Conservation (phyloP, 2,329 filamentous ascomycete genomes). For the Fusarium verrucosum region DNA sequence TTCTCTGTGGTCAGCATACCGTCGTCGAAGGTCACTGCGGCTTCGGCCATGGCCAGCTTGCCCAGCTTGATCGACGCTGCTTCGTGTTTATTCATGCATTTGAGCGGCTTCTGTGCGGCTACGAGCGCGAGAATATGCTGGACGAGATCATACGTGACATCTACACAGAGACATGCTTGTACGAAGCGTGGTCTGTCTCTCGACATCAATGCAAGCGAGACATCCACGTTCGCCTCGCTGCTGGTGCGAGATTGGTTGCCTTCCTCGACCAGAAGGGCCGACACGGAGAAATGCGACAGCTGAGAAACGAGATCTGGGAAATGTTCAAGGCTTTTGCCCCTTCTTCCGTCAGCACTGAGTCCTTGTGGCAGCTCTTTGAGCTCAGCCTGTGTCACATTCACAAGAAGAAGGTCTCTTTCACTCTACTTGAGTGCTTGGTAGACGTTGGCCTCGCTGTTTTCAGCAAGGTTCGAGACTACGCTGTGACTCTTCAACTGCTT, state of each 20-base stretch:
- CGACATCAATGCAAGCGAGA: background rate
- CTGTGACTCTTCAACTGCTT: background rate
- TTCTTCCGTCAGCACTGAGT: background rate
- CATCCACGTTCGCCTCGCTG: background rate
- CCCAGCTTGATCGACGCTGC: background rate
- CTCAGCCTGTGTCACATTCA: background rate
- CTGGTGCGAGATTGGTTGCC: background rate
- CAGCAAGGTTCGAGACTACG: conserved; percentile 1
- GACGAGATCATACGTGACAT: conserved; percentile 1
- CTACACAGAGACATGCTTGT: background rate
- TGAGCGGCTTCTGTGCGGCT: conserved; percentile 3
- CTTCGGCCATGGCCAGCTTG: background rate
- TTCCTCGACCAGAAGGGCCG: background rate
- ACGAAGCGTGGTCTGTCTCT: conserved; percentile 4
- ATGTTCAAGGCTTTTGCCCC: conserved; percentile 2
- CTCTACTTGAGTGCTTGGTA: background rate
- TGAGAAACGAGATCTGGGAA: background rate
- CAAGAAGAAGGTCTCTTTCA: background rate
- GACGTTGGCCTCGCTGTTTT: background rate
- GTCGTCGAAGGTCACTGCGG: background rate
- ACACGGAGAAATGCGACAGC: background rate
- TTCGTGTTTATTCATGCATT: background rate
- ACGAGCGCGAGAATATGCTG: conserved; percentile 4
- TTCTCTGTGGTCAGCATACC: background rate
- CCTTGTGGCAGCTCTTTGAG: background rate